phyloP scores from a whole-genome alignment of 2,329 filamentous ascomycete genomes.

The Hypoxylon sp. region DNA sequence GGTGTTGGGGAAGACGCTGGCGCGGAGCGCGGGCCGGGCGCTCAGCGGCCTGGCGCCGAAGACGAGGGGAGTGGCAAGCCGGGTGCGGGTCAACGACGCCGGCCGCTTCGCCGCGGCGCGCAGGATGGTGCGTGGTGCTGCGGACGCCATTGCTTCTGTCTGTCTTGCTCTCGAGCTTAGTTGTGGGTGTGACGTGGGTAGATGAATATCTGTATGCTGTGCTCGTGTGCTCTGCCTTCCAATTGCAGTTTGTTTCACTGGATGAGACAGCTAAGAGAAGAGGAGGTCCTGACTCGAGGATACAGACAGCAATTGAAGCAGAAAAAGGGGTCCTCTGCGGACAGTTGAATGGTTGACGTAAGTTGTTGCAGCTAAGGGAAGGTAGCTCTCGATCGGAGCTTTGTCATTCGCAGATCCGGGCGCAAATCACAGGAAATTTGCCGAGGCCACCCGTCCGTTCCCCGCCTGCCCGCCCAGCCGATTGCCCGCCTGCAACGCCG shows the following conservation, averaged over 20 bases:
- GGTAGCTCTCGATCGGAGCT: slow-evolving; percentile 27
- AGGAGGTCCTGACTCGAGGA: not conserved
- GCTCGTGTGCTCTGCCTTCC: not conserved
- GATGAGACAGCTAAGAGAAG: not conserved
- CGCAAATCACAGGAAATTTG: slow-evolving; percentile 21
- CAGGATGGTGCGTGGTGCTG: slow-evolving; percentile 32
- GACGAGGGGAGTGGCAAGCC: slow-evolving; percentile 1
- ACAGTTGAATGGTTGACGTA: slow-evolving; percentile 38
- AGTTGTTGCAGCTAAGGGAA: slow-evolving; percentile 13
- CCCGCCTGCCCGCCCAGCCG: slow-evolving; percentile 16
- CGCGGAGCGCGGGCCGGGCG: slow-evolving; percentile 29
- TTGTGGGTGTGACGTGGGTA: not conserved
- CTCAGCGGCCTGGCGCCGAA: slow-evolving; percentile 32
- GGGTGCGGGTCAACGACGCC: no score
- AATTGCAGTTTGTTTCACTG: not conserved
- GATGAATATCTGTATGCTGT: not conserved
- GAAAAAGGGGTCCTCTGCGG: no score
- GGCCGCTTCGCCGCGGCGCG: slow-evolving; percentile 35
- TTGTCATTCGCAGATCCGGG: slow-evolving; percentile 31
- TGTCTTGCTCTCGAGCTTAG: not conserved
- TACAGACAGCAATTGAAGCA: not conserved
- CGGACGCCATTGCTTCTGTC: slow-evolving; percentile 34
- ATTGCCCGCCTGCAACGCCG: not conserved
- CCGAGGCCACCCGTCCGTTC: slow-evolving; percentile 29
- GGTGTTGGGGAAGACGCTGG: slow-evolving; percentile 33